Base-by-base conservation (phyloP, 1,139 yeast genomes). In the Yamadazyma atmosphaerica region DNA sequence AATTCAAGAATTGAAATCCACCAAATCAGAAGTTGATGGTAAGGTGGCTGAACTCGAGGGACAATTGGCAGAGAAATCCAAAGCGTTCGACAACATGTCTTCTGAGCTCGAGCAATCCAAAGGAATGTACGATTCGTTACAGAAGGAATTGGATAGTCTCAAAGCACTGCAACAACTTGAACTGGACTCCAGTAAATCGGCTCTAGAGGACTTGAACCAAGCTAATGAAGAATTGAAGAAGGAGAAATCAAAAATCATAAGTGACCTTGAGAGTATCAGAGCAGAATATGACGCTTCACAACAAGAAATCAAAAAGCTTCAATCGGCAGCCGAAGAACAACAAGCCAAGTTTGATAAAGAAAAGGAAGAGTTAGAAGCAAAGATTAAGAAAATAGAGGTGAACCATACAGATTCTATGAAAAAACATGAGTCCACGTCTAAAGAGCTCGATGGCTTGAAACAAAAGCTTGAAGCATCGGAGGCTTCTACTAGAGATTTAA, bases 1-100 rank as follows among this genome's bases (percentile, higher is more conserved):
- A 1, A 64, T 70, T 37, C 77, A 68, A 49, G 72, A 61, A 10
- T 40, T 74, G 41, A 72, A 66, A 41, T 40, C 41, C 3, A 53
- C 58, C 3, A 60, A 63, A 39, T 9, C 41, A 2, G 45, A 44
- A 2, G 34, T 51, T 1, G 60, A 57, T 3, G 43, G 40, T 13
- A 49, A 53, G 16, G 27, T 43, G 10, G 42, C 32, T 9, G 11
- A 19, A 11, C 24, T 37, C 12, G 28, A 34, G 18, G 29, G 32
- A 10, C 43, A 42, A 23, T 16, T 34, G 10, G 33, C 33, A 5
- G 16, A 32, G 16, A 32, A 32, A 12, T 4, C 14, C 3, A 23
- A 32, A n/a, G 16, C 22, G 19, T 16, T 32, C 14, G 22, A 23
- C 13, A 32, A 15, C 7, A 30, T 22, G 14, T 7, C 36, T 12